These are phyloP conservation scores for Litchi chinensis DNA, from an alignment of 345 rosid genomes.

Conservation along the genomic window DNA sequence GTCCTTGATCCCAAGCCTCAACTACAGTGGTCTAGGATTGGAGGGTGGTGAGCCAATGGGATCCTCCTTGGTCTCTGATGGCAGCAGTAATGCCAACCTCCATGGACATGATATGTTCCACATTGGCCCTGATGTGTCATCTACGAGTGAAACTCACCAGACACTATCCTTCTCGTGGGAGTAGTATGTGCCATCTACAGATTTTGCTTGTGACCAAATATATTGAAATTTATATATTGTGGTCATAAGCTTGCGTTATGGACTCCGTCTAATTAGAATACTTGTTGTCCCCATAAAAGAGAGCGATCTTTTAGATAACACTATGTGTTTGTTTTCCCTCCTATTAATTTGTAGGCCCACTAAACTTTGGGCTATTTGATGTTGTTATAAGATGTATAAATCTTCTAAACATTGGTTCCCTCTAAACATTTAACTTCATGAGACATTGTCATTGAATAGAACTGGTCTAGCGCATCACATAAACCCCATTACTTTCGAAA, in stretches of 20 bases:
- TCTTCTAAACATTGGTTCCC: neutral
- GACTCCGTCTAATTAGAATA: neutral
- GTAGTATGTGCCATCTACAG: constrained; percentile 24
- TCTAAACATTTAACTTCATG: neutral
- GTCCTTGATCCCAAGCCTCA: constrained; percentile 41
- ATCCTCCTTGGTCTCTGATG: constrained; percentile 35
- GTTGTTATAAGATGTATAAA: neutral
- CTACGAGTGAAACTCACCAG: constrained; percentile 46
- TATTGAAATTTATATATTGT: neutral
- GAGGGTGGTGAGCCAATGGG: constrained; percentile 34
- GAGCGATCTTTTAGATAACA: neutral
- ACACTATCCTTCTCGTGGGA: constrained; percentile 65
- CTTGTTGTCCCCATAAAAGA: neutral
- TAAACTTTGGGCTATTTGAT: neutral
- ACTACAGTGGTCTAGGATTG: constrained; percentile 34
- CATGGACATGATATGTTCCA: constrained; percentile 38
- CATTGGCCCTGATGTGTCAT: constrained; percentile 40
- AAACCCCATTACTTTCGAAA: neutral
- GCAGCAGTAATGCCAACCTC: constrained; percentile 28
- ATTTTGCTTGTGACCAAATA: neutral
- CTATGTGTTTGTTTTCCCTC: neutral
- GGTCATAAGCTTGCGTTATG: neutral
- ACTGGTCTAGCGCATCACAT: neutral
- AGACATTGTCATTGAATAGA: neutral
- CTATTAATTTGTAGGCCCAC: neutral